Percentiles rank a stretch among this genome's conserved stretches.
Evolutionary conservation across 768 basidiomycete genomes (phyloP).

Genomic region (Suillus alpinus): DNA sequence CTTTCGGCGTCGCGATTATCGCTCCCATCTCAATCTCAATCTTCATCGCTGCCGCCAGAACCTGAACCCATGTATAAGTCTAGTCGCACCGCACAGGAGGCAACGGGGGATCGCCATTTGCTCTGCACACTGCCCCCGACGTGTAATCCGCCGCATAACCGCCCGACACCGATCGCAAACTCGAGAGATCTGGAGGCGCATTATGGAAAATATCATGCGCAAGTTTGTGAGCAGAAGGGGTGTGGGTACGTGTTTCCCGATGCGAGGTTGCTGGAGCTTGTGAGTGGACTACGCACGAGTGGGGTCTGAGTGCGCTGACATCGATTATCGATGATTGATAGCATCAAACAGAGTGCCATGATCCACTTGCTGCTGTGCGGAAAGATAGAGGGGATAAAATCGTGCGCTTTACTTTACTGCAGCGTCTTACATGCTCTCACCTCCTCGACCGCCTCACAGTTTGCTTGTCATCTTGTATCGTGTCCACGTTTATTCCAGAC

Average conservation of each 20-base stretch:
- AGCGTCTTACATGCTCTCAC: constrained; percentile 3
- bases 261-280: constrained; percentile 71
- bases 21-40: constrained; percentile 31
- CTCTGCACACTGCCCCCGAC: constrained; percentile 82
- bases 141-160: constrained; percentile 56
- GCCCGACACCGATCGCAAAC: constrained; percentile 60
- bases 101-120: constrained; percentile 37
- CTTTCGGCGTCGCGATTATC: constrained; percentile 22
- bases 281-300: constrained; percentile 38
- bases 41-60: constrained; percentile 26
- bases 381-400: constrained; percentile 85
- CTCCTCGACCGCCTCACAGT: constrained; percentile 38
- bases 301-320: not conserved
- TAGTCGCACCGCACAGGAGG: constrained; percentile 26
- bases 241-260: constrained; percentile 89
- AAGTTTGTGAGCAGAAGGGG: constrained; percentile 67
- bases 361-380: constrained; percentile 74
- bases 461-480: constrained; percentile 69
- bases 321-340: constrained; percentile 21
- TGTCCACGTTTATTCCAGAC: constrained; percentile 62
- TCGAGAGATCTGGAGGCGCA: constrained; percentile 76
- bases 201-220: constrained; percentile 81
- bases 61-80: constrained; percentile 32
- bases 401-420: constrained; percentile 35
- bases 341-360: constrained; percentile 88